Evolutionary conservation across 768 basidiomycete species (phyloP), one percentile per base, ranked within the genome.

Genomic region (Boletus vermiculosoides): DNA sequence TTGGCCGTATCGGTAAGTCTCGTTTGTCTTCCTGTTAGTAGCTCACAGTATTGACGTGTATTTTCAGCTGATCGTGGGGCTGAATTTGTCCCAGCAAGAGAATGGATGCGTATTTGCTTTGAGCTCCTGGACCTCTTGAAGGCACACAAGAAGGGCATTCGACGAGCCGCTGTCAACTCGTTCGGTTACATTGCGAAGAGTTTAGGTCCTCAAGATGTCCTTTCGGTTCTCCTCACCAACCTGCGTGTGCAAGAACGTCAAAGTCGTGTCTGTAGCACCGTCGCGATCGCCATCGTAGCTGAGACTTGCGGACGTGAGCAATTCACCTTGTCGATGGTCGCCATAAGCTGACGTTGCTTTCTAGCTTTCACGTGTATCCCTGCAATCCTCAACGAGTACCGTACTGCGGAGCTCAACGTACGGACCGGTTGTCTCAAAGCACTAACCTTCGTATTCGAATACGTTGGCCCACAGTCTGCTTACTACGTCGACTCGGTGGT

Each of bases 41-140:
- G 57, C 36, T 12, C 30, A 10, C 22, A 0, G 22, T 50, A 42
- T 44, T 65, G 15, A 67, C 2, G 28, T 52, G 37, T 48, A 20
- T 31, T 28, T 23, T 37, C 52, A 81, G 96, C 97, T 55, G 97
- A 99, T 85, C 94, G 97, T 74, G 97, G 97, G 54, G 96, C 97
- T 22, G 97, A 98, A 74, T 98, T 93, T 59, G 96, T 99, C 0
- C 95, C 97, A 16, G 96, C 97, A 11, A 86, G 97, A 66, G 97
- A 99, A 75, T 98, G 96, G 97, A 99, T 99, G 97, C 89, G 97
- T 69, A 98, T 99, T 69, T 98, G 97, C 71, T 98, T 99, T 74
- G 97, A 99, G 70, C 77, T 99, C 34, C 83, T 99, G 49, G 97
- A 98, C 68, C 80, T 99, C 25, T 82, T 98, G 66, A 98, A 98